Evolutionary conservation across 2,329 filamentous ascomycete species (phyloP).

Genomic region (Pseudogymnoascus destructans): DNA sequence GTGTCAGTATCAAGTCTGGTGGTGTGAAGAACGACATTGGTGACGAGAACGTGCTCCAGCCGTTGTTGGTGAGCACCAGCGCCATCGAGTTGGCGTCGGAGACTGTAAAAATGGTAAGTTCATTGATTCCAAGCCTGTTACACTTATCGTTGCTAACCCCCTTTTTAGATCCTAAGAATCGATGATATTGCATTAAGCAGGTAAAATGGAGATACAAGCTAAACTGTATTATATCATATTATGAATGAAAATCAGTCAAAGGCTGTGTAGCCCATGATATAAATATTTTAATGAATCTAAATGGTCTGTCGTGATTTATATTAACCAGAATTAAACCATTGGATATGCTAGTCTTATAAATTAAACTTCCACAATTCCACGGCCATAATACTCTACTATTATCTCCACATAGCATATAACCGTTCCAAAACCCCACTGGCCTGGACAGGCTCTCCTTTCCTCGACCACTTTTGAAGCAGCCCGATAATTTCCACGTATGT

Average conservation of each 20-base stretch:
- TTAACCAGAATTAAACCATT: not conserved
- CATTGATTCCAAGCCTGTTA: not conserved
- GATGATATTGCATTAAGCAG: slow-evolving; percentile 53
- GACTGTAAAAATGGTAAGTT: slow-evolving; percentile 75
- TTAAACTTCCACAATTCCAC: too few species aligned
- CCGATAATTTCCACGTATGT: not conserved
- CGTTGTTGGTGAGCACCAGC: slow-evolving; percentile 89
- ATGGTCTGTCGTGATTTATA: not conserved
- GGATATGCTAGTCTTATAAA: not conserved
- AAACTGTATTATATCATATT: slow-evolving; percentile 9
- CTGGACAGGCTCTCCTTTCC: not conserved
- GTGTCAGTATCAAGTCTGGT: slow-evolving; percentile 94
- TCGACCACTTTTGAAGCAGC: not conserved
- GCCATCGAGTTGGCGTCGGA: slow-evolving; percentile 94
- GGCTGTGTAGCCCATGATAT: slow-evolving; percentile 5
- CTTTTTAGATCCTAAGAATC: slow-evolving; percentile 42
- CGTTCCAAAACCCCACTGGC: slow-evolving; percentile 11
- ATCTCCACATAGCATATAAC: slow-evolving; percentile 10
- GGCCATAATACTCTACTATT: not conserved
- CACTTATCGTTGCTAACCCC: not conserved
- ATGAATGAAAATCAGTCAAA: slow-evolving; percentile 6
- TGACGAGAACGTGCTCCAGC: slow-evolving; percentile 94
- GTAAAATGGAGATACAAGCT: slow-evolving; percentile 27
- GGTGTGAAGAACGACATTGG: slow-evolving; percentile 95
- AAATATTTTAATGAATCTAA: slow-evolving; percentile 1